These are phyloP conservation scores for Pyrenophora graminea DNA, from an alignment of 2,329 filamentous ascomycete genomes.

Conservation along the genomic window DNA sequence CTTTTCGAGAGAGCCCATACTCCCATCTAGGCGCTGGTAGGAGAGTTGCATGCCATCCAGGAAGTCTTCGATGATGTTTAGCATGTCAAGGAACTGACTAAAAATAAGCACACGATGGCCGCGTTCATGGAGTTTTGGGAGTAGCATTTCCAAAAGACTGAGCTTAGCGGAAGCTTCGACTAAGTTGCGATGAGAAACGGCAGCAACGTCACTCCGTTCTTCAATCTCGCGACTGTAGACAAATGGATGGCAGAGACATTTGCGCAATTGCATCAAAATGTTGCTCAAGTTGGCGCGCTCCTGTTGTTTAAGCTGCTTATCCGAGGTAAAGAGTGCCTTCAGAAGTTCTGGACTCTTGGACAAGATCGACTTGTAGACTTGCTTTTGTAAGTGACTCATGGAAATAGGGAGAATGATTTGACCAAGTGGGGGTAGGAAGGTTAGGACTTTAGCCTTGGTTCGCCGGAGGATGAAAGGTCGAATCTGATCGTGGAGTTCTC, in stretches of 20 bases:
- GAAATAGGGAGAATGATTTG: constrained; percentile 96
- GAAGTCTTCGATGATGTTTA: constrained; percentile 91
- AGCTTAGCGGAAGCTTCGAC: constrained; percentile 92
- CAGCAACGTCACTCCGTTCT: constrained; percentile 68
- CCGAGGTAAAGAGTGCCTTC: constrained; percentile 77
- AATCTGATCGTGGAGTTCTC: constrained; percentile 80
- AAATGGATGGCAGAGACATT: constrained; percentile 94
- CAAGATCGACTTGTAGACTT: constrained; percentile 90
- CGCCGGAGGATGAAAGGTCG: constrained; percentile 72
- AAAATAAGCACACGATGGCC: constrained; percentile 94
- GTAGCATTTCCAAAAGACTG: constrained; percentile 78
- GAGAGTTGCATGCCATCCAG: constrained; percentile 72
- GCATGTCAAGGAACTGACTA: constrained; percentile 88
- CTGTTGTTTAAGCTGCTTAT: constrained; percentile 61
- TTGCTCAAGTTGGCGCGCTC: constrained; percentile 88
- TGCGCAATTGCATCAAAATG: constrained; percentile 91
- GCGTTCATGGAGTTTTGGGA: constrained; percentile 81
- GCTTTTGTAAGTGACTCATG: constrained; percentile 92
- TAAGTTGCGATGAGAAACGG: constrained; percentile 74
- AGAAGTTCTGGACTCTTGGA: constrained; percentile 89
- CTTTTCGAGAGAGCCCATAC: constrained; percentile 78
- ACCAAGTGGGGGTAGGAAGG: constrained; percentile 88
- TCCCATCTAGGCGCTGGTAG: constrained; percentile 86
- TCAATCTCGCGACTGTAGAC: constrained; percentile 91
- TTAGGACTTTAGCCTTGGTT: constrained; percentile 88